Base-by-base conservation (phyloP, 2,329 filamentous ascomycete species). In the Phoma sp. region DNA sequence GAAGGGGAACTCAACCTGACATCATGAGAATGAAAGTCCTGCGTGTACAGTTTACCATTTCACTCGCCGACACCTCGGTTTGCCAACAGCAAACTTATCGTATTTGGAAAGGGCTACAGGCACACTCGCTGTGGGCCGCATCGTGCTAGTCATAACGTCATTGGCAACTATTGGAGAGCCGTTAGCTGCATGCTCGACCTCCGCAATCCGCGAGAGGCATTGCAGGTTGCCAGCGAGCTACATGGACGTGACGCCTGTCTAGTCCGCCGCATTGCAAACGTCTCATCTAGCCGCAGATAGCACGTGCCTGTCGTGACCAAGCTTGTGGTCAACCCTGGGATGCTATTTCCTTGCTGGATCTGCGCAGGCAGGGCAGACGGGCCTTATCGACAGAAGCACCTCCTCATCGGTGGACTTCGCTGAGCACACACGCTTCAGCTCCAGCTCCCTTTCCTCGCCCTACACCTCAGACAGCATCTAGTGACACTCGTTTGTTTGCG, bases 401-500 rank as follows among this genome's bases (percentile, higher is more conserved):
- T 51, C 44, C 57, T 38, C 38, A 39, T 38, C 46, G 32, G 27
- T 24, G 14, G 52, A 24, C 33, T 46, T 38, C 25, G 38, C 46
- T 42, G 22, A 42, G 45, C 27, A 7, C 27, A 18, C 18, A 18
- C 18, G 18, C 9, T 29, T 38, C 18, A 25, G 36, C 37, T 32
- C 41, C 40, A 43, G 38, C 49, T 30, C 52, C 24, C 37, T 32
- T 59, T 49, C 45, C 52, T 61, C 53, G 45, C 59, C 58, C 37
- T 37, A 39, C 43, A 42, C 57, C 27, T 44, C 35, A 54, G 61
- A 52, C 62, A 58, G 58, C 37, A 53, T 48, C 64, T 62, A 59
- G 53, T 54, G 56, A 39, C 62, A 59, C 62, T 67, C 65, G 58
- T 55, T 66, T 61, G 59, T 44, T 52, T 54, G 47, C 50, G 47